Conservation (phyloP, 1,139 yeast genomes). For the Saccharomycopsis hybrid region DNA sequence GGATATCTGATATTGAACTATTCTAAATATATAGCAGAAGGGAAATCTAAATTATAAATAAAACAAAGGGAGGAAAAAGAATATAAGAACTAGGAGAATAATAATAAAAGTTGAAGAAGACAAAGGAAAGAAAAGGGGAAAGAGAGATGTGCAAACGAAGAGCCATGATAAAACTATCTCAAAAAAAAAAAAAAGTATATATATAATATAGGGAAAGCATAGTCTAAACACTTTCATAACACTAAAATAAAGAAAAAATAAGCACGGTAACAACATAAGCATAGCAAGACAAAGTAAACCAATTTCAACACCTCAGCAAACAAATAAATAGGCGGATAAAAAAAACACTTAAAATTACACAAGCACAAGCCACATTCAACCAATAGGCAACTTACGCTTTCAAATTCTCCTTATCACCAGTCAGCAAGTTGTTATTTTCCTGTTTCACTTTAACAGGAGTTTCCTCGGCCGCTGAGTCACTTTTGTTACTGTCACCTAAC, state of each 20-base stretch:
- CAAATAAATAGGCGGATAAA: too few relatives aligned
- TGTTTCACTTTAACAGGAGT: too few relatives aligned
- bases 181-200: background rate
- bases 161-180: background rate
- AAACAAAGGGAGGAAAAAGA: background rate
- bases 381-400: too few relatives aligned
- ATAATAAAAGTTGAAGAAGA: background rate
- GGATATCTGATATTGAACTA: too few relatives aligned
- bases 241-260: too few relatives aligned
- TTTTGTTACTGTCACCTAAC: background rate
- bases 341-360: too few relatives aligned
- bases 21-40: background rate
- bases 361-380: too few relatives aligned
- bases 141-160: background rate
- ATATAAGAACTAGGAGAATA: background rate
- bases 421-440: too few relatives aligned
- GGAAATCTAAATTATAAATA: background rate
- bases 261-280: too few relatives aligned
- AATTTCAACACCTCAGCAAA: too few relatives aligned
- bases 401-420: slow-evolving; percentile 4
- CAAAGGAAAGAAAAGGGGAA: background rate
- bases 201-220: background rate
- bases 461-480: background rate
- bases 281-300: too few relatives aligned
- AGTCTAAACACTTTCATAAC: too few relatives aligned